Percentiles rank a stretch among this genome's conserved stretches.
These are phyloP conservation scores for Puccinia hordei DNA, from an alignment of 1,284 basidiomycete species.

Conservation along the genomic window DNA sequence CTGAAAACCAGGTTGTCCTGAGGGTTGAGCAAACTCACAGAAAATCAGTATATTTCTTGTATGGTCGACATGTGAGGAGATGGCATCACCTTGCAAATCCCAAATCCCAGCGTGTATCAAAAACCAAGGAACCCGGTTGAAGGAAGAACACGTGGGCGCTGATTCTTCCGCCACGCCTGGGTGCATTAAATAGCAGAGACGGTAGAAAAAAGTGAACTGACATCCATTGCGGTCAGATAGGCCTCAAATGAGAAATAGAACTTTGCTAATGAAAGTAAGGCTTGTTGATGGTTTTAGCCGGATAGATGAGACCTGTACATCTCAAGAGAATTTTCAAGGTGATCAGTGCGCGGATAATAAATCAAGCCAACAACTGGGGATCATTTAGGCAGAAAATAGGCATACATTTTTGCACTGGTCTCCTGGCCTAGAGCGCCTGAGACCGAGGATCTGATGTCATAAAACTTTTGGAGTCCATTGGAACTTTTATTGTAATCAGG, in stretches of 20 bases:
- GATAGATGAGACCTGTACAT: conserved; percentile 8
- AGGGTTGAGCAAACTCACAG: too few relatives aligned
- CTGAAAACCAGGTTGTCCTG: conserved; percentile 39
- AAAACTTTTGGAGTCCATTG: too few relatives aligned
- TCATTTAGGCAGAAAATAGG: too few relatives aligned
- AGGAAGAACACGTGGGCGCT: conserved; percentile 13
- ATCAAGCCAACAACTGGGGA: too few relatives aligned
- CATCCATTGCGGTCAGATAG: too few relatives aligned
- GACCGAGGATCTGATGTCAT: too few relatives aligned
- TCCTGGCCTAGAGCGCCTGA: too few relatives aligned
- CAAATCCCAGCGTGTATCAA: conserved; percentile 43
- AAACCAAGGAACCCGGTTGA: conserved; percentile 48
- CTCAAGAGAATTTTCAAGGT: neutral
- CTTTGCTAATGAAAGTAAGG: conserved; percentile 40
- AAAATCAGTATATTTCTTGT: too few relatives aligned
- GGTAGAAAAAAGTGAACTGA: too few relatives aligned
- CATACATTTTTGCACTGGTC: too few relatives aligned
- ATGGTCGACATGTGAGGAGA: neutral
- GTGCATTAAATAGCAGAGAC: neutral
- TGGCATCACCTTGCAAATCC: conserved; percentile 40
- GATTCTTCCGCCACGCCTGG: neutral
- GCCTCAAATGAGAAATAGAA: conserved; percentile 41
- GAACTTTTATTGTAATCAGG: too few relatives aligned
- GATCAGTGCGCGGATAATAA: too few relatives aligned
- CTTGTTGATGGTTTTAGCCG: conserved; percentile 42